Percentiles rank a stretch among this genome's conserved stretches.
Conservation (phyloP, 768 basidiomycete species). For the Lyophyllum shimeji region DNA sequence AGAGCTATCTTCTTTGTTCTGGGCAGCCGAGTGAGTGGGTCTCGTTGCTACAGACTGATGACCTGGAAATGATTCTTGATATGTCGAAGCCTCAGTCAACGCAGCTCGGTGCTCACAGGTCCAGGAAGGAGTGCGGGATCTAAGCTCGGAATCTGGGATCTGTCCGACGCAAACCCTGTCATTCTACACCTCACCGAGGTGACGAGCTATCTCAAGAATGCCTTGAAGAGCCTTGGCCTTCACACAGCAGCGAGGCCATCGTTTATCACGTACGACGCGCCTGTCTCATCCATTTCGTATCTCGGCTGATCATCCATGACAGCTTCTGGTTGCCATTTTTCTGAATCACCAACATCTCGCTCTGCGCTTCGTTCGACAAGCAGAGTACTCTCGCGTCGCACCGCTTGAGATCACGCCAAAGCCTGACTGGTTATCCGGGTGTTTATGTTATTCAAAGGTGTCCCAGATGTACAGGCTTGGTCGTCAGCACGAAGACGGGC, state of each 20-base stretch:
- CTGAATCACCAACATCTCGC: conserved; percentile 38
- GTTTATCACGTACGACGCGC: conserved; percentile 40
- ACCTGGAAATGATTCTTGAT: no score
- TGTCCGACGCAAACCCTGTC: conserved; percentile 26
- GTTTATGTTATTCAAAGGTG: conserved; percentile 47
- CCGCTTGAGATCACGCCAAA: conserved; percentile 34
- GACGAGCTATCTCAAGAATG: conserved; percentile 35
- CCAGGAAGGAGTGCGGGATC: conserved; percentile 1
- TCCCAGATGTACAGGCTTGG: conserved; percentile 30
- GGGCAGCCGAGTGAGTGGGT: conserved; percentile 35
- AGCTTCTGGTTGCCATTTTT: conserved; percentile 47
- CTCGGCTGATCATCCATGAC: background rate
- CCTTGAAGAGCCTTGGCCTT: conserved; percentile 31
- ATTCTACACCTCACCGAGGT: conserved; percentile 27
- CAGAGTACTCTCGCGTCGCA: conserved; percentile 39
- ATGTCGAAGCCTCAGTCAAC: conserved; percentile 2
- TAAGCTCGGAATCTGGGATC: conserved; percentile 10
- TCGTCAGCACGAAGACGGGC: conserved; percentile 16
- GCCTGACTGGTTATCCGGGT: conserved; percentile 44
- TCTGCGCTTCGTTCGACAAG: conserved; percentile 45
- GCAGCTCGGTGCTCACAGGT: background rate
- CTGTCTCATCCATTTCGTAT: background rate
- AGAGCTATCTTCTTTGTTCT: conserved; percentile 36
- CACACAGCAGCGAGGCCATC: conserved; percentile 43
- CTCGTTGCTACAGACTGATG: no score